A percentile compares a stretch with the other conserved stretches of the same genome.
phyloP scores from a whole-genome alignment of 2,329 filamentous ascomycete genomes.

The Fusarium nematophilum region DNA sequence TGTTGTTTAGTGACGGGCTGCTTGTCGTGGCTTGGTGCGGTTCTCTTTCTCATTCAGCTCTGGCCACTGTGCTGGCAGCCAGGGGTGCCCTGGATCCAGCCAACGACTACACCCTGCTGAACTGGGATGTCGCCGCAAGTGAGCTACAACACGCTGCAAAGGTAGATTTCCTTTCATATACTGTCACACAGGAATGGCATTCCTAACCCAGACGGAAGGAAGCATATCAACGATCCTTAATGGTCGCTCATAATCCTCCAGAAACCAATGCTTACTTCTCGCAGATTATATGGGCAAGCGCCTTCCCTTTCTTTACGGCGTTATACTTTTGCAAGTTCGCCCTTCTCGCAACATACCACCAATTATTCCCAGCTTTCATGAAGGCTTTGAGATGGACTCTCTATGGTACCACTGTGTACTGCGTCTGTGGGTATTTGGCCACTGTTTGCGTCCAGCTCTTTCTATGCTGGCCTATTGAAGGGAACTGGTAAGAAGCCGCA shows the following conservation, averaged over 20 bases:
- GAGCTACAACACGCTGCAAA: background rate
- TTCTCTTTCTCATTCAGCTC: background rate
- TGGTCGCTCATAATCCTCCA: background rate
- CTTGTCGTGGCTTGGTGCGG: background rate
- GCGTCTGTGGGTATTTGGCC: background rate
- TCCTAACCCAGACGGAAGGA: background rate
- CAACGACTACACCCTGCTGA: background rate
- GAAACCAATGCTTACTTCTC: too few relatives aligned
- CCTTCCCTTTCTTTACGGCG: background rate
- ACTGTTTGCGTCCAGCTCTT: background rate
- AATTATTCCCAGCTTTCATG: constrained; percentile 3
- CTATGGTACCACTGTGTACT: background rate
- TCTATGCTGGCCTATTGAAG: background rate
- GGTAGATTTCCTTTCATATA: background rate
- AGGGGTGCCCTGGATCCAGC: background rate
- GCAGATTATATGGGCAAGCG: background rate
- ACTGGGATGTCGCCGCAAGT: background rate
- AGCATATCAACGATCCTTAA: background rate
- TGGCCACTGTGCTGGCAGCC: background rate
- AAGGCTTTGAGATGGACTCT: background rate
- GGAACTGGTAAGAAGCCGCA: constrained; percentile 8
- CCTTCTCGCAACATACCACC: background rate
- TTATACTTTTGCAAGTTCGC: constrained; percentile 1
- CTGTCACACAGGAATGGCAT: background rate
- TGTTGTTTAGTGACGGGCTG: background rate